These are phyloP conservation scores for Phytopythium delawarense DNA, from an alignment of 352 stramenopile genomes.

Conservation along the genomic window DNA sequence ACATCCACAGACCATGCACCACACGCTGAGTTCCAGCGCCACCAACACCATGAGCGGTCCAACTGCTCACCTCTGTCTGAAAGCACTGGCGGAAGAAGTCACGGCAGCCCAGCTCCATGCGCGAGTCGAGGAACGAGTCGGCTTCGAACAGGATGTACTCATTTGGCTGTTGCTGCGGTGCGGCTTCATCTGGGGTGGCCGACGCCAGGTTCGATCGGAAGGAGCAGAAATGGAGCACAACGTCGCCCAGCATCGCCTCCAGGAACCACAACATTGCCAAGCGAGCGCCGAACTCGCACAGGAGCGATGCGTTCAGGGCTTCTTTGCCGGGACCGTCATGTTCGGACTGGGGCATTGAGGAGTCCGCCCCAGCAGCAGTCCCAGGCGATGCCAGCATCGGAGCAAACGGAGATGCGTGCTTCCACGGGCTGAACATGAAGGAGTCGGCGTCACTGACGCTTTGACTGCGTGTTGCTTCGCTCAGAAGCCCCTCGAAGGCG, in stretches of 20 bases:
- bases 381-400: background rate
- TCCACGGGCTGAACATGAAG: conserved; percentile 31
- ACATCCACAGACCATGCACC: background rate
- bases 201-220: conserved; percentile 34
- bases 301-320: background rate
- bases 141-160: conserved; percentile 55
- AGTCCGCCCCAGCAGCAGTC: background rate
- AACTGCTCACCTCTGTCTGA: conserved; percentile 45
- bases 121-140: conserved; percentile 55
- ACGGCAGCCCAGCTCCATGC: conserved; percentile 65
- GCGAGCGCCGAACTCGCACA: conserved; percentile 22
- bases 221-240: conserved; percentile 57
- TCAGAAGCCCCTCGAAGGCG: conserved; percentile 39
- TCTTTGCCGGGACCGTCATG: background rate
- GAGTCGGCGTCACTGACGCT: conserved; percentile 42
- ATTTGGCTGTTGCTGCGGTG: conserved; percentile 5
- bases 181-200: background rate
- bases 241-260: conserved; percentile 58
- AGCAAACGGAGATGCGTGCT: background rate
- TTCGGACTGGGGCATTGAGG: background rate
- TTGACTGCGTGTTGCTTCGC: conserved; percentile 30
- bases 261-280: conserved; percentile 54
- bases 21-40: background rate
- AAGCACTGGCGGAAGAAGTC: conserved; percentile 81
- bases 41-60: background rate